phyloP scores from a whole-genome alignment of 257 asterid genomes.

The Capsicum rhomboideum region DNA sequence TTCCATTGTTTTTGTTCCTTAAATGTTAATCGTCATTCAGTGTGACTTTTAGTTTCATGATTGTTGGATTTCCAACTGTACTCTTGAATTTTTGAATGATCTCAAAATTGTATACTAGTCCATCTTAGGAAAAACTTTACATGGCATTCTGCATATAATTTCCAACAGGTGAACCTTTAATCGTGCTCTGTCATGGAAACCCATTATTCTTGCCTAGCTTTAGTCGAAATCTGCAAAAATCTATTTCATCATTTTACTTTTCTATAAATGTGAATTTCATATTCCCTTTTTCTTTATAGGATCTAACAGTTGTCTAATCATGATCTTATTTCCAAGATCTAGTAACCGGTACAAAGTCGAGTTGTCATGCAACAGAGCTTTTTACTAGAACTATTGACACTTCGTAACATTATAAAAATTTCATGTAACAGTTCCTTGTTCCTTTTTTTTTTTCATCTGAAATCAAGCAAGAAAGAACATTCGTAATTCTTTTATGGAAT shows the following conservation, averaged over 20 bases:
- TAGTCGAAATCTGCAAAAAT: background rate
- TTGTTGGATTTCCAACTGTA: background rate
- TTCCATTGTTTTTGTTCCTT: background rate
- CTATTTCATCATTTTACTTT: background rate
- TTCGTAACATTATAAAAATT: background rate
- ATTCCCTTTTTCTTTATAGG: background rate
- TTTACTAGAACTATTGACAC: background rate
- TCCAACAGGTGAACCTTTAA: background rate
- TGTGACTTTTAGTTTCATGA: background rate
- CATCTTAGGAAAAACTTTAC: background rate
- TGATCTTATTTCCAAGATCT: background rate
- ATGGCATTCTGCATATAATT: background rate
- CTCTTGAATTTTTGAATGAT: background rate
- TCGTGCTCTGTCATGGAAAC: background rate
- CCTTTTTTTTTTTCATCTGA: background rate
- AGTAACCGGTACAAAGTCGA: background rate
- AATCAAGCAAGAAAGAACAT: background rate
- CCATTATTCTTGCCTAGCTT: background rate
- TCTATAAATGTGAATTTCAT: background rate
- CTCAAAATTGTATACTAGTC: background rate
- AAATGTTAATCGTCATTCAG: background rate
- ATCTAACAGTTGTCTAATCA: background rate
- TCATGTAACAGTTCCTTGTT: background rate
- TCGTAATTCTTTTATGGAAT: conserved; percentile 8
- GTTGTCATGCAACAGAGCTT: background rate